Evolutionary conservation across 345 rosid genomes (phyloP).

Genomic region (Eucalyptus sideroxylon): DNA sequence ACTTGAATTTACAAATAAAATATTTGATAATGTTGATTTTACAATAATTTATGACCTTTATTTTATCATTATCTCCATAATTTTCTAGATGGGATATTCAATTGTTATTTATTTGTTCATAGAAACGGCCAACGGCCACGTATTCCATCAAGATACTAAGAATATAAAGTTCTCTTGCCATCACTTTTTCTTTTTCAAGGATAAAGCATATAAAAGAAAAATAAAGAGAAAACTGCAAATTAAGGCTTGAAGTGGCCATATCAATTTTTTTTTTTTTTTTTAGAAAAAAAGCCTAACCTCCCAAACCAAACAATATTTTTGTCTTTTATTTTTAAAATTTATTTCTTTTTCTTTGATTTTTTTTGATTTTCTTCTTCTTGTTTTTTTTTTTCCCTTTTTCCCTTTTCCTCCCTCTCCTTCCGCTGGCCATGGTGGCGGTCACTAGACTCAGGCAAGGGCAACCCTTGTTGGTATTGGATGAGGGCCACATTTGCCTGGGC

Average conservation of each 20-base stretch:
- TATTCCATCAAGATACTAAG: too few species aligned
- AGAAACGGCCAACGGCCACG: too few species aligned
- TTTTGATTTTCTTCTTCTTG: fast-evolving
- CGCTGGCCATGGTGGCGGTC: fast-evolving
- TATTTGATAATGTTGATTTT: not conserved
- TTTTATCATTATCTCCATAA: not conserved
- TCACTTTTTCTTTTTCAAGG: too few species aligned
- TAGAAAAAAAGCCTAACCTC: too few species aligned
- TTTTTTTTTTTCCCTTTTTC: too few species aligned
- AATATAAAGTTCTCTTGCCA: too few species aligned
- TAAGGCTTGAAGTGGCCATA: fast-evolving
- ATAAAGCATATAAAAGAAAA: too few species aligned
- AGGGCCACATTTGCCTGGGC: fast-evolving
- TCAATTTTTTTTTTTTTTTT: too few species aligned
- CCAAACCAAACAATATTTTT: fast-evolving
- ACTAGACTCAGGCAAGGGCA: too few species aligned
- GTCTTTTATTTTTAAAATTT: fast-evolving
- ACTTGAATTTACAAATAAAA: not conserved
- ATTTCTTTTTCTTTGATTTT: too few species aligned
- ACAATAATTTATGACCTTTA: not conserved
- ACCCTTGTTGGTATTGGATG: fast-evolving
- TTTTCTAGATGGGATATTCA: not conserved
- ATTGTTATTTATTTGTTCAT: not conserved
- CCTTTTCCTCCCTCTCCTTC: too few species aligned
- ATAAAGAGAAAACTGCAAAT: too few species aligned